Conservation (phyloP, 495 filamentous ascomycete species). For the Aspergillus cristatus region DNA sequence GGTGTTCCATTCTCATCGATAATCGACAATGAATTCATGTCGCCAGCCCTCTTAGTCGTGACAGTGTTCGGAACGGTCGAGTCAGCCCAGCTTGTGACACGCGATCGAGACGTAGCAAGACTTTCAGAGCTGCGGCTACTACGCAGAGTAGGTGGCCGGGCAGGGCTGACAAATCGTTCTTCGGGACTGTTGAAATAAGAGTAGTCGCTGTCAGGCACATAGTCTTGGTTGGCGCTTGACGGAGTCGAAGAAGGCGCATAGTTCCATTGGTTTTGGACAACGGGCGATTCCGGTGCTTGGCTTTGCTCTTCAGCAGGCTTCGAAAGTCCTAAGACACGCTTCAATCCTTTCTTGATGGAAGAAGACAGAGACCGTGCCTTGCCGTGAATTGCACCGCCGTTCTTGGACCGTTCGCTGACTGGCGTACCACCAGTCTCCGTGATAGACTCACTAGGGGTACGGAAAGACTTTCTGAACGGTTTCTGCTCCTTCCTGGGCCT, state of each 20-base stretch:
- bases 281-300: slow-evolving; percentile 43
- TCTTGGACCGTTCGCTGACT: slow-evolving; percentile 10
- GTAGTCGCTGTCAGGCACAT: neutral
- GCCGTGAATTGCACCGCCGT: slow-evolving; percentile 31
- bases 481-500: slow-evolving; percentile 39
- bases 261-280: slow-evolving; percentile 35
- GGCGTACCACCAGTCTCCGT: slow-evolving; percentile 19
- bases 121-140: slow-evolving; percentile 35
- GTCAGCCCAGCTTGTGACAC: slow-evolving; percentile 69
- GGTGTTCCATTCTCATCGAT: slow-evolving; percentile 50
- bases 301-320: slow-evolving; percentile 29
- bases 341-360: slow-evolving; percentile 52
- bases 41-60: slow-evolving; percentile 24
- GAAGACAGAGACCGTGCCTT: slow-evolving; percentile 52
- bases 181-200: neutral
- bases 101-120: slow-evolving; percentile 48
- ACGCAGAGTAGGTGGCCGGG: slow-evolving; percentile 10
- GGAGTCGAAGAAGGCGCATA: slow-evolving; percentile 6
- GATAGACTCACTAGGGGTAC: slow-evolving; percentile 34
- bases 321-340: slow-evolving; percentile 46
- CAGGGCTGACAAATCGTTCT: slow-evolving; percentile 26
- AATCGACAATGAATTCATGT: slow-evolving; percentile 52
- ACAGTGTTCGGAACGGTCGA: slow-evolving; percentile 48
- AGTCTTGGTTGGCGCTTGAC: neutral
- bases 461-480: slow-evolving; percentile 52